phyloP scores from a whole-genome alignment of 2,329 filamentous ascomycete genomes.

The Penicillium occitanis region DNA sequence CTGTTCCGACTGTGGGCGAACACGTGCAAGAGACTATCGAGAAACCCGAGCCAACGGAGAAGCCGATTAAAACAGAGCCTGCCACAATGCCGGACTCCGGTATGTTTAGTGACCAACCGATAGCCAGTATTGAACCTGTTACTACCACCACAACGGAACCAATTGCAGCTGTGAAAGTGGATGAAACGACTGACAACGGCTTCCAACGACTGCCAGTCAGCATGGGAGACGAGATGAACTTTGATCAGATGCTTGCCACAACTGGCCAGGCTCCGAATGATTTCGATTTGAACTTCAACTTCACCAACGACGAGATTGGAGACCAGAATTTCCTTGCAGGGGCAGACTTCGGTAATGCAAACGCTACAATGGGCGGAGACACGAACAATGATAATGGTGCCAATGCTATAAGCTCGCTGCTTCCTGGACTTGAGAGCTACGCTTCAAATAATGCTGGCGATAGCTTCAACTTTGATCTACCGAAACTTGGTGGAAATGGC shows the following conservation, averaged over 20 bases:
- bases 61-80: conserved; percentile 22
- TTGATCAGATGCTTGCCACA: conserved; percentile 43
- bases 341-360: conserved; percentile 30
- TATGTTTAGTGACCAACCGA: conserved; percentile 7
- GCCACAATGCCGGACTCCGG: background rate
- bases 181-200: conserved; percentile 21
- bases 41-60: conserved; percentile 23
- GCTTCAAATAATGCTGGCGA: conserved; percentile 35
- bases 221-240: conserved; percentile 39
- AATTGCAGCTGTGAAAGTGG: conserved; percentile 29
- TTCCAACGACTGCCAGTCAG: conserved; percentile 30
- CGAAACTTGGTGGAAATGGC: conserved; percentile 27
- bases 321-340: conserved; percentile 42
- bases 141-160: conserved; percentile 21
- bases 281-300: conserved; percentile 43
- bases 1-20: conserved; percentile 23
- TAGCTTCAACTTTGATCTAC: conserved; percentile 40
- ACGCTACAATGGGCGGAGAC: conserved; percentile 20
- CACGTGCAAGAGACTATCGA: conserved; percentile 23
- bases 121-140: conserved; percentile 10
- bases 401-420: conserved; percentile 29
- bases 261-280: conserved; percentile 34
- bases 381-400: conserved; percentile 23
- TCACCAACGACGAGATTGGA: conserved; percentile 40
- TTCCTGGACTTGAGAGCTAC: conserved; percentile 35